A percentile compares a stretch with the other conserved stretches of the same genome.
Conservation (phyloP, 2,329 filamentous ascomycete genomes). For the Penicillium fuscoglaucum region DNA sequence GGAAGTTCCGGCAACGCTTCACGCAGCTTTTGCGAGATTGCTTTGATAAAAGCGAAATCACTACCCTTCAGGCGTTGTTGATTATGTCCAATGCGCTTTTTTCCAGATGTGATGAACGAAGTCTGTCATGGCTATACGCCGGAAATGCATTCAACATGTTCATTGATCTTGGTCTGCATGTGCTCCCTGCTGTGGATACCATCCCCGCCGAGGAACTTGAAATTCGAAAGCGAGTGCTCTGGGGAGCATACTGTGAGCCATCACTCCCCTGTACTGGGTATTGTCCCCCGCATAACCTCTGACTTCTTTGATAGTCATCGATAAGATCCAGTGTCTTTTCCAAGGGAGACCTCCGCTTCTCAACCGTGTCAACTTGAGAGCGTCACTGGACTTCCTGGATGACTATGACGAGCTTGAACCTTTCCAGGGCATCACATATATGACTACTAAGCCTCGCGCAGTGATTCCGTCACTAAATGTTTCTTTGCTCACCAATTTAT, state of each 20-base stretch:
- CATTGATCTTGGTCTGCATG: conserved; percentile 53
- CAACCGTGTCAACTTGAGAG: conserved; percentile 48
- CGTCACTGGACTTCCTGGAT: conserved; percentile 45
- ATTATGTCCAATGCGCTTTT: conserved; percentile 55
- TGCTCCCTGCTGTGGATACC: conserved; percentile 40
- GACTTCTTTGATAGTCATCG: conserved; percentile 29
- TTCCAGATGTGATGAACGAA: conserved; percentile 53
- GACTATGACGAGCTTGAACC: conserved; percentile 48
- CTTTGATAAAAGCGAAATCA: conserved; percentile 53
- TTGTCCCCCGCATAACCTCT: neutral
- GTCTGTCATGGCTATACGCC: conserved; percentile 55
- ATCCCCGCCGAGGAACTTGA: conserved; percentile 50
- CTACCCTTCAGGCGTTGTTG: conserved; percentile 56
- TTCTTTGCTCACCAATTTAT: conserved; percentile 31
- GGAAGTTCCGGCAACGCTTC: conserved; percentile 51
- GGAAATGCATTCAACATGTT: conserved; percentile 56
- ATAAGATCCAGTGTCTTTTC: conserved; percentile 57
- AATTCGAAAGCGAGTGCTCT: conserved; percentile 49
- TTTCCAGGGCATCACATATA: conserved; percentile 48
- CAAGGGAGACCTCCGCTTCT: conserved; percentile 52
- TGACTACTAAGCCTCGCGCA: neutral
- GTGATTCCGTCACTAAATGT: conserved; percentile 25
- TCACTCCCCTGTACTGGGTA: neutral
- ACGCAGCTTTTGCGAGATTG: conserved; percentile 49
- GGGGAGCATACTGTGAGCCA: conserved; percentile 44